phyloP scores from a whole-genome alignment of 192 early-diverging fungal species.

The Coemansia aciculifera region DNA sequence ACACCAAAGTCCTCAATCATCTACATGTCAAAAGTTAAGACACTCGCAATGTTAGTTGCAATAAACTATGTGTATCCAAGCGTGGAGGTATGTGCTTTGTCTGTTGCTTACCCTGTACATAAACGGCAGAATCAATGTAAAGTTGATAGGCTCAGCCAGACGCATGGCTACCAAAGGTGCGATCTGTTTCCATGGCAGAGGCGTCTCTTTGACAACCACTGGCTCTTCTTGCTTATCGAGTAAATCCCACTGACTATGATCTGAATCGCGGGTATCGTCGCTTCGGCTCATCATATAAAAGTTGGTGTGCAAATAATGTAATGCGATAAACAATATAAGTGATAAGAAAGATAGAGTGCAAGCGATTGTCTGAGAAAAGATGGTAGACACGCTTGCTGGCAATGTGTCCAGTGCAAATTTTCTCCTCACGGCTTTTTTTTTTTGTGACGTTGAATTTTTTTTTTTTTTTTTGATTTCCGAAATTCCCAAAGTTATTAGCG shows the following conservation, averaged over 20 bases:
- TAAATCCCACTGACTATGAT: neutral
- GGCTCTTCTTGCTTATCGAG: neutral
- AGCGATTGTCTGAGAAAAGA: neutral
- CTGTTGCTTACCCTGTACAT: slow-evolving; percentile 15
- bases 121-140: slow-evolving; percentile 69
- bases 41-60: neutral
- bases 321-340: neutral
- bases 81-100: too few relatives aligned
- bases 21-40: neutral
- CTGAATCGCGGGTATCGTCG: neutral
- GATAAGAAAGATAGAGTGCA: neutral
- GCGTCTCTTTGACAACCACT: slow-evolving; percentile 32
- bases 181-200: slow-evolving; percentile 48
- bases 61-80: neutral
- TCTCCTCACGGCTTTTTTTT: neutral
- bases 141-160: slow-evolving; percentile 72
- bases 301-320: neutral
- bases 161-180: slow-evolving; percentile 33
- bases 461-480: neutral
- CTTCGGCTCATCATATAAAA: neutral
- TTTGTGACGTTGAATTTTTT: slow-evolving; percentile 7
- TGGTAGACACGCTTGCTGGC: neutral
- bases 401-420: neutral
- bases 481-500: neutral
- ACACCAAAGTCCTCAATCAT: slow-evolving; percentile 45